Evolutionary conservation across 371 early-diverging fungal genomes (phyloP).

Genomic region (Actinomortierella ambigua): DNA sequence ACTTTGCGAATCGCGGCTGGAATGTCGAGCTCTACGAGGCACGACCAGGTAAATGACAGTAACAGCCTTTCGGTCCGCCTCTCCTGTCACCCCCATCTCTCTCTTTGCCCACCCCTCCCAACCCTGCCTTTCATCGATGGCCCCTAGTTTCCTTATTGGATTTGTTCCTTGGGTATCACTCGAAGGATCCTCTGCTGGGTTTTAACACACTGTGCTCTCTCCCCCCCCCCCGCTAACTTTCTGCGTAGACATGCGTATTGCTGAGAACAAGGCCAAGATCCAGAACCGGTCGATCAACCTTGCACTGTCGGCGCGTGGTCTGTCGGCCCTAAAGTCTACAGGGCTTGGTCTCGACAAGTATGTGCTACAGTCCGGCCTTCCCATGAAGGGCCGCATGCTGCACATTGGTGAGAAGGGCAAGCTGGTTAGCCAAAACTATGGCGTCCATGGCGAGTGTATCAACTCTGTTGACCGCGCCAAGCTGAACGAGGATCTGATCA

Average conservation of each 20-base stretch:
- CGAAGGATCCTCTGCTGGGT: no score
- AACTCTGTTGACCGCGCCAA: slow-evolving; percentile 91
- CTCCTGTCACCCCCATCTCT: slow-evolving; percentile 4
- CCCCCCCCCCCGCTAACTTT: not conserved
- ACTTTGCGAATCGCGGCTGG: slow-evolving; percentile 94
- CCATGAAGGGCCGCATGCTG: slow-evolving; percentile 95
- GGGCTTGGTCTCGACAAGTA: slow-evolving; percentile 67
- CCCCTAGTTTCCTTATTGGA: no score
- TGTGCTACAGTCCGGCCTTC: slow-evolving; percentile 76
- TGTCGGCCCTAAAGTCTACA: slow-evolving; percentile 79
- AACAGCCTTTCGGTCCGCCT: not conserved
- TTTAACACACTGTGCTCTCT: not conserved
- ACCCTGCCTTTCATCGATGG: no score
- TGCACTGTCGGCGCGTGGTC: slow-evolving; percentile 90
- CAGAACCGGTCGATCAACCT: slow-evolving; percentile 91
- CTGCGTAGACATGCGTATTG: slow-evolving; percentile 65
- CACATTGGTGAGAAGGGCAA: slow-evolving; percentile 73
- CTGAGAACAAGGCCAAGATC: slow-evolving; percentile 59
- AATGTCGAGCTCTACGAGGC: slow-evolving; percentile 85
- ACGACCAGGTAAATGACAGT: slow-evolving; percentile 71
- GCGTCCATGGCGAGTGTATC: slow-evolving; percentile 89
- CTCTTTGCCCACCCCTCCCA: no score
- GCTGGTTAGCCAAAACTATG: slow-evolving; percentile 85
- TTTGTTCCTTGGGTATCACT: no score
- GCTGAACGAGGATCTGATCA: slow-evolving; percentile 82